A percentile compares a stretch with the other conserved stretches of the same genome.
phyloP scores from a whole-genome alignment of 1,284 basidiomycete species.

The Ustilago cynodontis region DNA sequence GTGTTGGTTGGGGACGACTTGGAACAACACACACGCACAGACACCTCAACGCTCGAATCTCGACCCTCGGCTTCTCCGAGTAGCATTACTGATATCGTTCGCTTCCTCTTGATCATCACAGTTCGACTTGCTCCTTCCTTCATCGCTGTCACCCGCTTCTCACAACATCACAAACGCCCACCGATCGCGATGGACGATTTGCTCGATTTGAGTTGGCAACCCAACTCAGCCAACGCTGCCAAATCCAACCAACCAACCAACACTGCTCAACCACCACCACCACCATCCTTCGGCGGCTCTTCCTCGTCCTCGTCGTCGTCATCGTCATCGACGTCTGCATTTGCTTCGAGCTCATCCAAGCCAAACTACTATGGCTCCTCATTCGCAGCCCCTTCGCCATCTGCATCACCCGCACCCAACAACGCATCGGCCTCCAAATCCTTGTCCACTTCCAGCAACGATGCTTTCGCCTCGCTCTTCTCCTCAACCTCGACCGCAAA shows the following conservation, averaged over 20 bases:
- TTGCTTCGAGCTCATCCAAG: constrained; percentile 8
- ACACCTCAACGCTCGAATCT: background rate
- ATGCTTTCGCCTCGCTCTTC: constrained; percentile 65
- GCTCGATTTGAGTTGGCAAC: constrained; percentile 64
- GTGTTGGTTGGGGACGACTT: background rate
- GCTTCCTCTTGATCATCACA: background rate
- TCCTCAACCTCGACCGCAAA: constrained; percentile 33
- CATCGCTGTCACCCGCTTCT: background rate
- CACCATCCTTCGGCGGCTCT: background rate
- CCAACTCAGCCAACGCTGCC: constrained; percentile 12
- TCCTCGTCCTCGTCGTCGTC: constrained; percentile 18
- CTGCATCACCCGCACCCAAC: constrained; percentile 13
- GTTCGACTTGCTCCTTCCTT: background rate
- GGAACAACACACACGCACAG: background rate
- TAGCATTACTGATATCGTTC: background rate
- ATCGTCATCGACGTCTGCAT: constrained; percentile 13
- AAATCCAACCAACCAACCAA: constrained; percentile 18
- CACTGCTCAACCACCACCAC: background rate
- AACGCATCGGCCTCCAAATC: constrained; percentile 11
- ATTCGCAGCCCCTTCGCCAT: constrained; percentile 6
- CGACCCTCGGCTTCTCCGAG: background rate
- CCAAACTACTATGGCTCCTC: constrained; percentile 36
- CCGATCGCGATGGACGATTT: constrained; percentile 66
- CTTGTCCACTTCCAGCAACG: constrained; percentile 12
- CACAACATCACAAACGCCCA: constrained; percentile 20